Base-by-base conservation (phyloP, 768 basidiomycete species). In the Cystofilobasidium capitatum region DNA sequence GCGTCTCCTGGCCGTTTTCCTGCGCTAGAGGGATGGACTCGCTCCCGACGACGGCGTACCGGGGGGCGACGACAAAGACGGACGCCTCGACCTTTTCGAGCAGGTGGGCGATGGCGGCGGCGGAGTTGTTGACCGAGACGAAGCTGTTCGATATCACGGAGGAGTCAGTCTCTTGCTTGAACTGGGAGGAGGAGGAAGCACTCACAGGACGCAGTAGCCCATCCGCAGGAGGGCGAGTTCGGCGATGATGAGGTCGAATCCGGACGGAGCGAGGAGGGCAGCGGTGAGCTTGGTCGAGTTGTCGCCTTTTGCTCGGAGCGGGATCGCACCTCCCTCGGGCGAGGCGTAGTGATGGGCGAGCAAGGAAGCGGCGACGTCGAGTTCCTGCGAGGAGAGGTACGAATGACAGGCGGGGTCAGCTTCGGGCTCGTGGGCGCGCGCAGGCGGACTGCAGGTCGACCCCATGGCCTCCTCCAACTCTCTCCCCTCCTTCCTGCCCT, bases 61-160 rank as follows among this genome's bases (percentile, higher is more conserved):
- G 78, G 24, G 74, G 70, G 13, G 79, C 77, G 65, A 78, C 80
- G 65, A 82, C 78, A 37, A 83, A 71, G 66, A 79, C 78, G 0
- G 76, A 71, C 0, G 78, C 69, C 14, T 78, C 74, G 20, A 79
- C 81, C 22, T 76, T 66, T 33, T 77, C 75, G 69, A 82, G 74
- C 24, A 84, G 75, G 69, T 82, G 79, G 0, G 81, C 81, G 31
- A 81, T 77, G 6, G 81, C 82, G 6, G 78, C 73, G 0, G 80
- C 76, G 0, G 81, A 82, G 72, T 82, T 83, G 69, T 81, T 82
- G 64, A 79, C 44, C 33, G 58, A 60, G 58, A 45, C 35, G 45
- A 24, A 44, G 39, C n/a, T 8, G 33, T 16, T n/a, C 1, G 20
- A 33, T 6, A 31, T 10, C 35, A 64, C 8, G 35, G 22, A 9